These are phyloP conservation scores for Pyrenopolyporus hunteri DNA, from an alignment of 495 filamentous ascomycete species.

Conservation along the genomic window DNA sequence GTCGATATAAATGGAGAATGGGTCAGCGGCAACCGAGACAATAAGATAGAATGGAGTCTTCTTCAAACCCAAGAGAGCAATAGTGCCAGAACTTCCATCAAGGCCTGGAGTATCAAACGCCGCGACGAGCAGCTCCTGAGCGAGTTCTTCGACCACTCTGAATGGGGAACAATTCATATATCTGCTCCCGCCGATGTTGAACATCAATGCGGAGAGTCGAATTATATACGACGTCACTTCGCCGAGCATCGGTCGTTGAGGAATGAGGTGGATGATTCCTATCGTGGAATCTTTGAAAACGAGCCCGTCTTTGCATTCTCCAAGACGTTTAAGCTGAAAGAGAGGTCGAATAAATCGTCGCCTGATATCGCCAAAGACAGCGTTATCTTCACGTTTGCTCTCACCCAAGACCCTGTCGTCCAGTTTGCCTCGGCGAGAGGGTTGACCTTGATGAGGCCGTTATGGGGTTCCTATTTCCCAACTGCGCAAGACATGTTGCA, in stretches of 20 bases:
- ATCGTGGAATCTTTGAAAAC: conserved; percentile 77
- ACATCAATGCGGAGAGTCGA: conserved; percentile 74
- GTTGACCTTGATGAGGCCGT: conserved; percentile 79
- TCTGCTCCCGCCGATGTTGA: conserved; percentile 68
- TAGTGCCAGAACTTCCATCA: conserved; percentile 42
- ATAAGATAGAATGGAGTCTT: conserved; percentile 72
- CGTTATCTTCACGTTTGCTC: conserved; percentile 80
- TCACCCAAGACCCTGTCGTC: conserved; percentile 81
- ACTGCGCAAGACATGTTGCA: conserved; percentile 66
- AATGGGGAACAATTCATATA: conserved; percentile 89
- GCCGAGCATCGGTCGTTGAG: conserved; percentile 68
- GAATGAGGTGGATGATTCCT: conserved; percentile 63
- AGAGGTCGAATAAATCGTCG: conserved; percentile 30
- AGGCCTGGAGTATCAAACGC: conserved; percentile 67
- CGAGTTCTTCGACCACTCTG: conserved; percentile 76
- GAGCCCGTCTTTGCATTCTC: conserved; percentile 92
- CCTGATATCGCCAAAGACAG: conserved; percentile 50
- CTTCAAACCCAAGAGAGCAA: conserved; percentile 44
- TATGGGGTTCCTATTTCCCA: conserved; percentile 81
- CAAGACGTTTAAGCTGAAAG: conserved; percentile 69
- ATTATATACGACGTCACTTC: conserved; percentile 72
- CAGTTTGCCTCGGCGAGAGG: conserved; percentile 87
- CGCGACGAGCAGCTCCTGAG: conserved; percentile 70
- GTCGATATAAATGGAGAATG: conserved; percentile 89
- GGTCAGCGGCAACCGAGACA: conserved; percentile 77